Percentiles rank a stretch among this genome's conserved stretches.
phyloP scores from a whole-genome alignment of 2,329 filamentous ascomycete species.

The Diaporthe vaccinii region DNA sequence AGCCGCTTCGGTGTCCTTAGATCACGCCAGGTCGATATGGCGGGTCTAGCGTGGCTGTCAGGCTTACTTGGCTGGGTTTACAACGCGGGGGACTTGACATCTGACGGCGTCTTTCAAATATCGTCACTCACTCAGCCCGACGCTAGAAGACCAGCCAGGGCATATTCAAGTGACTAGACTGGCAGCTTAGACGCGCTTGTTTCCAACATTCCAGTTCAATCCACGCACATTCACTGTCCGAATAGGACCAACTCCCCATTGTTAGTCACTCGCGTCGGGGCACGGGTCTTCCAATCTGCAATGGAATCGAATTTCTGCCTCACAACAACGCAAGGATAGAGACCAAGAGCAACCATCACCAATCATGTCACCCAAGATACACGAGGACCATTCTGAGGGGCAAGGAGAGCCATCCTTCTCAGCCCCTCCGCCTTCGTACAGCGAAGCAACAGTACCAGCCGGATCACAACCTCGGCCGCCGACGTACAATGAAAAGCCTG shows the following conservation, averaged over 20 bases:
- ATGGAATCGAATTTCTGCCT: background rate
- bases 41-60: constrained; percentile 7
- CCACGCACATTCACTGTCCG: too few species aligned
- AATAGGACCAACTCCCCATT: background rate
- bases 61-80: constrained; percentile 11
- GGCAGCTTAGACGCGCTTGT: background rate
- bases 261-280: background rate
- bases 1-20: background rate
- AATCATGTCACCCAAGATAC: constrained; percentile 1
- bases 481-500: background rate
- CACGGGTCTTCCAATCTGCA: background rate
- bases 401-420: background rate
- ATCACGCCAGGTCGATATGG: constrained; percentile 11
- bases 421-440: constrained; percentile 25
- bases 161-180: constrained; percentile 1
- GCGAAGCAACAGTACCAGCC: background rate
- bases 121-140: constrained; percentile 6
- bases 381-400: background rate
- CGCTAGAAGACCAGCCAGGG: constrained; percentile 15
- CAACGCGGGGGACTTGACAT: background rate
- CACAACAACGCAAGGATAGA: background rate
- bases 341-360: background rate
- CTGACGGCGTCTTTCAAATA: constrained; percentile 10
- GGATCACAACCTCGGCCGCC: constrained; percentile 13
- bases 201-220: background rate